These are phyloP conservation scores for Endocalyx cinctus DNA, from an alignment of 2,329 filamentous ascomycete genomes.

Conservation along the genomic window DNA sequence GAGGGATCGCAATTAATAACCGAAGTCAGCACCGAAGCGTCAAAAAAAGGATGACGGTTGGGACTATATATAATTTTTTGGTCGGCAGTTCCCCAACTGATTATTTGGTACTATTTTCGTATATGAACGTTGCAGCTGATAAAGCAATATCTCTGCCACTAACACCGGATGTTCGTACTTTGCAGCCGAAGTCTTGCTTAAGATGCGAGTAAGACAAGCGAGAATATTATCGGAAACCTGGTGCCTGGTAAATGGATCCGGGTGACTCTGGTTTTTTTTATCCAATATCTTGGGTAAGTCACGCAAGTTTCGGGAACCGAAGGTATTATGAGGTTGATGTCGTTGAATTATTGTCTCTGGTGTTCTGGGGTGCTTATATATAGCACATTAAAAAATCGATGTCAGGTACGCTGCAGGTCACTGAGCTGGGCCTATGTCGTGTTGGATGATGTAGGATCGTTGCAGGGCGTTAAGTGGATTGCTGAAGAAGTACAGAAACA, in stretches of 20 bases:
- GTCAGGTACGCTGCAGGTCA: slow-evolving; percentile 22
- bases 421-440: slow-evolving; percentile 17
- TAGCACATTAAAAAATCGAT: slow-evolving; percentile 11
- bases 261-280: too few relatives aligned
- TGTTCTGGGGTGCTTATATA: slow-evolving; percentile 21
- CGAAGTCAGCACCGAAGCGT: slow-evolving; percentile 30
- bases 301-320: slow-evolving; percentile 26
- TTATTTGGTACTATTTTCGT: slow-evolving; percentile 13
- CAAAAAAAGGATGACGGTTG: slow-evolving; percentile 23
- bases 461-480: slow-evolving; percentile 22
- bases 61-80: slow-evolving; percentile 26
- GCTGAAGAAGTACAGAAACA: slow-evolving; percentile 24
- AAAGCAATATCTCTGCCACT: too few relatives aligned
- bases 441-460: slow-evolving; percentile 22
- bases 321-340: slow-evolving; percentile 24
- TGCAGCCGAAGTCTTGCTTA: too few relatives aligned
- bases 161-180: too few relatives aligned
- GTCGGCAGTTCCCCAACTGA: slow-evolving; percentile 11
- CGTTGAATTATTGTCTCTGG: slow-evolving; percentile 22
- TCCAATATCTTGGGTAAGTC: too few relatives aligned
- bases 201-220: too few relatives aligned
- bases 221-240: slow-evolving; percentile 18
- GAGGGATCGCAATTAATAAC: slow-evolving; percentile 25
- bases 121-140: slow-evolving; percentile 13
- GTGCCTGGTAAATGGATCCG: too few relatives aligned